Percentiles rank a stretch among this genome's conserved stretches.
These are phyloP conservation scores for Kodamaea sp. DNA, from an alignment of 1,139 yeast species.

Conservation along the genomic window DNA sequence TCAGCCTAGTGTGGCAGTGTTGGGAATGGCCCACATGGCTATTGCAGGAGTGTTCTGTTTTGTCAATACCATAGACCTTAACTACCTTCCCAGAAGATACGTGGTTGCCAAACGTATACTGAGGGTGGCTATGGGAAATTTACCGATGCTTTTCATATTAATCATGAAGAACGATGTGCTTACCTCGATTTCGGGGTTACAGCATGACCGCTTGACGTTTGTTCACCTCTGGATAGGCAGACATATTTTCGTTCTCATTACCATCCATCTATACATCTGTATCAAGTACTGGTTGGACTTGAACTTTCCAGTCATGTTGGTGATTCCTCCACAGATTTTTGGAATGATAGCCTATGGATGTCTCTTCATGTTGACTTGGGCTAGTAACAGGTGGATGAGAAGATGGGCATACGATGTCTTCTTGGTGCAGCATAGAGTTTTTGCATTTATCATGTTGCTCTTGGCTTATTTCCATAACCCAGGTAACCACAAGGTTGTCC, in stretches of 20 bases:
- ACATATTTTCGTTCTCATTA: conserved; percentile 38
- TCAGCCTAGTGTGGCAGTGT: conserved; percentile 43
- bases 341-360: conserved; percentile 49
- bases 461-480: conserved; percentile 46
- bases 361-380: conserved; percentile 39
- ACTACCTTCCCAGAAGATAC: conserved; percentile 40
- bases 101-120: conserved; percentile 47
- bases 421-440: conserved; percentile 44
- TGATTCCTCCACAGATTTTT: conserved; percentile 52
- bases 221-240: conserved; percentile 51
- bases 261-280: conserved; percentile 36
- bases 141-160: conserved; percentile 40
- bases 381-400: conserved; percentile 39
- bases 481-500: conserved; percentile 33
- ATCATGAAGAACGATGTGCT: conserved; percentile 44
- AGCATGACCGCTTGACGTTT: conserved; percentile 39
- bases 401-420: conserved; percentile 46
- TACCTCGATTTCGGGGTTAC: conserved; percentile 42
- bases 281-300: conserved; percentile 43
- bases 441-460: conserved; percentile 45
- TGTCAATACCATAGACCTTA: conserved; percentile 36
- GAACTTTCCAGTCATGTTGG: conserved; percentile 40
- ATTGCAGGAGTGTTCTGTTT: conserved; percentile 30
- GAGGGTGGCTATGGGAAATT: conserved; percentile 42
- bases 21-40: conserved; percentile 28